Evolutionary conservation across 1,284 basidiomycete genomes (phyloP).

Genomic region (Dichomitus squalens): DNA sequence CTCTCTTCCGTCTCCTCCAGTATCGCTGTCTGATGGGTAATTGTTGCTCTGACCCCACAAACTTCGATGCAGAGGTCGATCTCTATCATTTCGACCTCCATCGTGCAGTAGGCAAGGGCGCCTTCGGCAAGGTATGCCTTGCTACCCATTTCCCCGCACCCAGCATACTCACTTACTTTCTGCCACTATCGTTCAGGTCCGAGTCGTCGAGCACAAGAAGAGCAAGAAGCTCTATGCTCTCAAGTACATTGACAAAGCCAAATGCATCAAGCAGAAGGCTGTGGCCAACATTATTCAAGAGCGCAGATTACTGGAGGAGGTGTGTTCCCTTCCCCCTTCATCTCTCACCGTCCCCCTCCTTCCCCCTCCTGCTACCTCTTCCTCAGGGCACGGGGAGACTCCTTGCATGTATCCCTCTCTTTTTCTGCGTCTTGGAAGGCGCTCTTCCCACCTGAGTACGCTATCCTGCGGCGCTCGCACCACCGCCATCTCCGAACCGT

Average conservation of each 20-base stretch:
- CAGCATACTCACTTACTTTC: neutral
- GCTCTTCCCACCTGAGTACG: neutral
- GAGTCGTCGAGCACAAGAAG: conserved; percentile 95
- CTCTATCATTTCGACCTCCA: conserved; percentile 96
- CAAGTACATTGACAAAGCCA: conserved; percentile 97
- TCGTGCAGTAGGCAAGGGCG: conserved; percentile 92
- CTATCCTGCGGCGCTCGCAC: conserved; percentile 14
- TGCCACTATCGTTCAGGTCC: conserved; percentile 49
- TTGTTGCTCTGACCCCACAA: conserved; percentile 61
- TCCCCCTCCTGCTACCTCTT: neutral
- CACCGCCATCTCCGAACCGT: neutral
- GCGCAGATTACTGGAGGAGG: conserved; percentile 87
- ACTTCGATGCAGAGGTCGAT: conserved; percentile 92
- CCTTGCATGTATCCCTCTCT: no score
- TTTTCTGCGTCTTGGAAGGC: neutral
- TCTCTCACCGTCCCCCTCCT: neutral
- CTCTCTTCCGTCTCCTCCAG: conserved; percentile 11
- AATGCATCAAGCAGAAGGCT: conserved; percentile 91
- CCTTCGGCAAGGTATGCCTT: conserved; percentile 90
- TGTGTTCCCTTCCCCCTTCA: conserved; percentile 37
- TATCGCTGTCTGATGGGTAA: conserved; percentile 32
- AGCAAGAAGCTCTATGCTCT: conserved; percentile 92
- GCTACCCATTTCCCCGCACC: conserved; percentile 5
- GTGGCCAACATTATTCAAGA: conserved; percentile 96
- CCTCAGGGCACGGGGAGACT: neutral